Evolutionary conservation across 495 filamentous ascomycete species (phyloP).

Genomic region (Trichoderma erinaceum): DNA sequence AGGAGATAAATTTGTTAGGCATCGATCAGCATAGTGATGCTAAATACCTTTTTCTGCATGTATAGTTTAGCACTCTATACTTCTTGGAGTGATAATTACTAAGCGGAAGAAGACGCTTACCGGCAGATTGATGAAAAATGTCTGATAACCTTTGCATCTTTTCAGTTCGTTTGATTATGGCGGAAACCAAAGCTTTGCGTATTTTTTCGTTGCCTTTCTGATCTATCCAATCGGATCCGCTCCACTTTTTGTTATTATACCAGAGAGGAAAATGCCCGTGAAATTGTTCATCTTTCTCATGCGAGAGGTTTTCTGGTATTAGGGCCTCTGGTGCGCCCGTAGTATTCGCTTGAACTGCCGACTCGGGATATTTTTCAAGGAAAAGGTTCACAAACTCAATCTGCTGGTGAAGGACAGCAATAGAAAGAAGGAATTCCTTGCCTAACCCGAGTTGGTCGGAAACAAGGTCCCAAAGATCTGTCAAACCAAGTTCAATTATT

Average conservation of each 20-base stretch:
- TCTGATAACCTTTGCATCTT: neutral
- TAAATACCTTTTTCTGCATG: too few species aligned
- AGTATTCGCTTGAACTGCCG: neutral
- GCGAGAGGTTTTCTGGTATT: neutral
- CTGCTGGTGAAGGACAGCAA: neutral
- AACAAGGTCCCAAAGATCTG: neutral
- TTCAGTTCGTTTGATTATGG: neutral
- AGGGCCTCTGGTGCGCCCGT: too few species aligned
- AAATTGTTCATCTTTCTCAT: too few species aligned
- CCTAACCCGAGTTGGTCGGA: neutral
- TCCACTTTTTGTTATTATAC: neutral
- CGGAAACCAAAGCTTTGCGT: neutral
- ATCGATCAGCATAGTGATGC: too few species aligned
- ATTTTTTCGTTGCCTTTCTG: neutral
- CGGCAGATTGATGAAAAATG: conserved; percentile 1
- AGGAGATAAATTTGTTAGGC: too few species aligned
- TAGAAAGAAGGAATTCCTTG: neutral
- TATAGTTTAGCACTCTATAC: too few species aligned
- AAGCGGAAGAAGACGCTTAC: too few species aligned
- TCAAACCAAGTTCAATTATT: neutral
- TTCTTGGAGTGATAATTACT: too few species aligned
- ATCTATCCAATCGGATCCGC: neutral
- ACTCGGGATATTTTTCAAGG: neutral
- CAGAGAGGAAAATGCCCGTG: neutral
- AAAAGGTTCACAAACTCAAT: neutral